Evolutionary conservation across 78 protist genomes (phyloP), one percentile per base, ranked within the genome.

Genomic region (Guillardia theta): DNA sequence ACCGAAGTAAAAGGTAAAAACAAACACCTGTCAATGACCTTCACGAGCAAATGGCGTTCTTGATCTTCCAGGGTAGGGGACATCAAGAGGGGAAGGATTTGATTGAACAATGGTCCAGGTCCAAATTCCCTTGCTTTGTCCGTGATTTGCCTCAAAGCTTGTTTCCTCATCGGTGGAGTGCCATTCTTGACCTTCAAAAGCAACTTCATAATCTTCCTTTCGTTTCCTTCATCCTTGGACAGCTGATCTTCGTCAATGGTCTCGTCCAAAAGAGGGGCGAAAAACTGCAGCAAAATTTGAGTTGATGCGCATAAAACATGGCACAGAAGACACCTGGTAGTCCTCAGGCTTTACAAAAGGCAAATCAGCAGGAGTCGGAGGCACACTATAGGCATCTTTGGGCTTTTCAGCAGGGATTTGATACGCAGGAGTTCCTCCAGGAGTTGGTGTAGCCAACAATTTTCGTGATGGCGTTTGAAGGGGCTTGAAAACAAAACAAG

Each of bases 41-140:
- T 98, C 48, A 99, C 99, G 64, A 99, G 96, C 44, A 99, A 36
- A 95, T 99, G 99, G 62, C 99, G 96, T 95, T 99, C 99, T 92
- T 98, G 99, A 58, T 98, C 99, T 76, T 99, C 99, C 19, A 99
- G 93, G 19, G 99, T 93, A 9, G 98, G 98, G 6, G 99, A 93
- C 98, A 97, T 98, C 54, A 99, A 96, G 37, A 99, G 92, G 37
- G 99, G 99, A 27, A 99, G 94, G 36, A 94, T 77, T 95, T 98
- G 98, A 83, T 98, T 97, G 96, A 99, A 98, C 19, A 99, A 96
- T 10, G 98, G 95, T n/a, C 97, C 99, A 0, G 99, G 98, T 0
- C 99, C 99, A 54, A 99, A 98, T 30, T 97, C 98, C 27, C 98
- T 92, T 39, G 99, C 99, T 93, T 98, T 97, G 80, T 98, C 99